Conservation (phyloP, 495 filamentous ascomycete species). For the Bathelium albidoporum region DNA sequence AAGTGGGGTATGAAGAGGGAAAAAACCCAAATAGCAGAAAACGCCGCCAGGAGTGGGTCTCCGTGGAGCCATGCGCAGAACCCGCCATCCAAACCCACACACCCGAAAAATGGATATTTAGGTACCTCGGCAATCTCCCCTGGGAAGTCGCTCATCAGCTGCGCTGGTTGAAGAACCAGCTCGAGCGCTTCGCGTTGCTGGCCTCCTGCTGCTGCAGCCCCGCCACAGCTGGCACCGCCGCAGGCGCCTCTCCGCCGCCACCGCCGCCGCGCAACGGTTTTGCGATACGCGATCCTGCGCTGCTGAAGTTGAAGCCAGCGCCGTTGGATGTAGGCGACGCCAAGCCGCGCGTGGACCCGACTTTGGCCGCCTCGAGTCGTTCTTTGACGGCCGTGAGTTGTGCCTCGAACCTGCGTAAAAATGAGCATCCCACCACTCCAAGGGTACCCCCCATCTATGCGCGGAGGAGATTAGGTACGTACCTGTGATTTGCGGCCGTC, state of each 20-base stretch:
- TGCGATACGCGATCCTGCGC: slow-evolving; percentile 72
- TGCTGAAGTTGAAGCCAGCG: slow-evolving; percentile 66
- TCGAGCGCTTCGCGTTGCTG: slow-evolving; percentile 25
- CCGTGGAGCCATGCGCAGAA: neutral
- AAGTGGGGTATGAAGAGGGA: neutral
- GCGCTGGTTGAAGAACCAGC: slow-evolving; percentile 36
- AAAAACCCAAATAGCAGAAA: neutral
- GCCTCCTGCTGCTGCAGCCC: slow-evolving; percentile 24
- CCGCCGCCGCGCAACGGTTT: slow-evolving; percentile 95
- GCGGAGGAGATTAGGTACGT: slow-evolving; percentile 29
- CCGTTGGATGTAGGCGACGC: slow-evolving; percentile 44
- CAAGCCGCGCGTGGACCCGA: slow-evolving; percentile 72
- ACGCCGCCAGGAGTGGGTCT: neutral
- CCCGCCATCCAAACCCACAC: neutral
- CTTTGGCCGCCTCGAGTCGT: slow-evolving; percentile 89
- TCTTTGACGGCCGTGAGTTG: slow-evolving; percentile 97
- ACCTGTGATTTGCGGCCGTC: slow-evolving; percentile 91
- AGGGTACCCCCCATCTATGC: neutral
- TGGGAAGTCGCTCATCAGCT: slow-evolving; percentile 15
- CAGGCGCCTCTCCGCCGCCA: slow-evolving; percentile 24
- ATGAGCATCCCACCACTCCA: too few relatives aligned
- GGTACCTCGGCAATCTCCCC: too few relatives aligned
- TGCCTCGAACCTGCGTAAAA: slow-evolving; percentile 89
- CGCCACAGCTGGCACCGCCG: slow-evolving; percentile 20
- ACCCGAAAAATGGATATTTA: too few relatives aligned